Percentiles rank a stretch among this genome's conserved stretches.
These are phyloP conservation scores for Simmondsia chinensis DNA, from an alignment of 148 eudicot species.

Conservation along the genomic window DNA sequence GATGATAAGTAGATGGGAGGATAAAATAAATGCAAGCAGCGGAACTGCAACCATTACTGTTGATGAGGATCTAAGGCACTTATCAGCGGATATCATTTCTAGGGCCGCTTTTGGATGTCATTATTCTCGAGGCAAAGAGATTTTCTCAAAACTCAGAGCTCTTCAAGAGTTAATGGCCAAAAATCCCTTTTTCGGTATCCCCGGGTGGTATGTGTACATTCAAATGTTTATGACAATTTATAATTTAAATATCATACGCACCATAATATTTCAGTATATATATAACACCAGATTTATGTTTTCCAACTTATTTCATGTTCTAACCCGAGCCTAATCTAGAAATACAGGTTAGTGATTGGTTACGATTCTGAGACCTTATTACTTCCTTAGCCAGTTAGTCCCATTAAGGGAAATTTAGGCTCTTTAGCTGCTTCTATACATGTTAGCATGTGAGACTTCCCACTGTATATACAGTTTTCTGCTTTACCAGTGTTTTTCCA, in stretches of 20 bases:
- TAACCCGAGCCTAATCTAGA: too few species aligned
- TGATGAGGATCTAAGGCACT: constrained; percentile 38
- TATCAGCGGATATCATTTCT: constrained; percentile 61
- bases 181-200: constrained; percentile 31
- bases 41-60: constrained; percentile 31
- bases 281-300: neutral
- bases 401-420: too few species aligned
- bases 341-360: too few species aligned
- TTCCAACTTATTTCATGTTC: too few species aligned
- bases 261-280: neutral
- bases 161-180: constrained; percentile 35
- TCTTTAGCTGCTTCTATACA: too few species aligned
- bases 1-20: constrained; percentile 37
- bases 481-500: too few species aligned
- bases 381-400: too few species aligned
- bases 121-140: constrained; percentile 40
- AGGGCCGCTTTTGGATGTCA: constrained; percentile 59
- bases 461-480: too few species aligned
- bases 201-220: too few species aligned
- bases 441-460: too few species aligned
- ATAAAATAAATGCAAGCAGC: constrained; percentile 10
- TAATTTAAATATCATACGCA: neutral
- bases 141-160: constrained; percentile 33
- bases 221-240: constrained; percentile 29
- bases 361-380: too few species aligned